phyloP scores from a whole-genome alignment of 2,329 filamentous ascomycete genomes.

The Truncatella angustata region DNA sequence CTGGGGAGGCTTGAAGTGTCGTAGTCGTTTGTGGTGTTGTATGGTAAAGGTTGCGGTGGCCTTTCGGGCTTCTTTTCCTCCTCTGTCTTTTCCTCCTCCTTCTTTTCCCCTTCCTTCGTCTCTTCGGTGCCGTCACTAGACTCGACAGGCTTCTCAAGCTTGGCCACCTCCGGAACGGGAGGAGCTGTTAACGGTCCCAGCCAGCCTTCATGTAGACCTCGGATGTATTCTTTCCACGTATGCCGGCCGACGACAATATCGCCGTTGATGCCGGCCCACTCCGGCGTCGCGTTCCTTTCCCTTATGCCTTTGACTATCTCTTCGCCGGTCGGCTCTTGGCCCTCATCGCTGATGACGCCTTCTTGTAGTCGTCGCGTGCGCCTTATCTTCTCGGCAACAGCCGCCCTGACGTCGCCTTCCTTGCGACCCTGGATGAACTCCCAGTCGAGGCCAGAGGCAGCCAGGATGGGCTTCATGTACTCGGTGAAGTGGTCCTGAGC shows the following conservation, averaged over 20 bases:
- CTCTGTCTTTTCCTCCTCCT: slow-evolving; percentile 36
- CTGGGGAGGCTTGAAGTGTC: slow-evolving; percentile 60
- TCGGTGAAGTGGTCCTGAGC: slow-evolving; percentile 96
- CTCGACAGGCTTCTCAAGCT: slow-evolving; percentile 17
- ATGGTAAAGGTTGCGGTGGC: slow-evolving; percentile 65
- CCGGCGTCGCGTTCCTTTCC: slow-evolving; percentile 62
- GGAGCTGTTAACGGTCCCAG: slow-evolving; percentile 76
- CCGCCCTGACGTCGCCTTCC: slow-evolving; percentile 89
- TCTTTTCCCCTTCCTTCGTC: slow-evolving; percentile 37
- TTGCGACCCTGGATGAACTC: slow-evolving; percentile 90
- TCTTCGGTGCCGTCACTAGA: slow-evolving; percentile 25
- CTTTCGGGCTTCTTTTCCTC: slow-evolving; percentile 54
- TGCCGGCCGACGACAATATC: slow-evolving; percentile 89
- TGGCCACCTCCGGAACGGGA: slow-evolving; percentile 26
- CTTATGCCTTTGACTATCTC: slow-evolving; percentile 63
- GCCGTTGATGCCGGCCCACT: slow-evolving; percentile 73
- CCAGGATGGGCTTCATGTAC: slow-evolving; percentile 90
- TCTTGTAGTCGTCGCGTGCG: slow-evolving; percentile 60
- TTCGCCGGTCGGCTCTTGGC: slow-evolving; percentile 54
- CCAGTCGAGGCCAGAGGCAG: slow-evolving; percentile 89
- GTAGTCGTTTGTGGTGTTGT: slow-evolving; percentile 75
- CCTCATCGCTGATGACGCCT: slow-evolving; percentile 40
- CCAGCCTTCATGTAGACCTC: slow-evolving; percentile 95
- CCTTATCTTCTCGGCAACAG: slow-evolving; percentile 82
- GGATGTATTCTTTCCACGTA: slow-evolving; percentile 96